Evolutionary conservation across 2,329 filamentous ascomycete genomes (phyloP).

Genomic region (Allantophomopsis lycopodina): DNA sequence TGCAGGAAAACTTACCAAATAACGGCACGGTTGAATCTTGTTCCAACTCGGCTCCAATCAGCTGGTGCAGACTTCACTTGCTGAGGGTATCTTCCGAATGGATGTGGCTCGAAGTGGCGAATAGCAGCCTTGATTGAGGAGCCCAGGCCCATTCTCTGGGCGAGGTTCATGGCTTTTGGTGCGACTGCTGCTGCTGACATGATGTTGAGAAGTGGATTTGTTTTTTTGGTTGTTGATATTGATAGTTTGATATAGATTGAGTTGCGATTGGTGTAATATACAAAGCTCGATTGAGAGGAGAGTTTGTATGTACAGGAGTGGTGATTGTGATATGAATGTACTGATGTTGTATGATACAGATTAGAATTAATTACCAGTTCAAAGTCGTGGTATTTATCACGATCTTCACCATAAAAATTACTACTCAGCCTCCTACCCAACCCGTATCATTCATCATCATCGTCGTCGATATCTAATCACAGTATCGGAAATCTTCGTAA

Average conservation of each 20-base stretch:
- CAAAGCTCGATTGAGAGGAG: too few relatives aligned
- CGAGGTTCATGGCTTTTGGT: slow-evolving; percentile 3
- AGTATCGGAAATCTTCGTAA: too few relatives aligned
- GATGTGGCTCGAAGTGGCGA: slow-evolving; percentile 8
- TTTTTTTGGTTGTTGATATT: neutral
- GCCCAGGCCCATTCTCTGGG: slow-evolving; percentile 3
- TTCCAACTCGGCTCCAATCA: slow-evolving; percentile 8
- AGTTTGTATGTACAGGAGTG: too few relatives aligned
- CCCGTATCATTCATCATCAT: too few relatives aligned
- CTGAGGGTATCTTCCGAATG: slow-evolving; percentile 8
- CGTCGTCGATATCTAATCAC: too few relatives aligned
- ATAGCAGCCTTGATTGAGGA: slow-evolving; percentile 6
- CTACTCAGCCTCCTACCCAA: too few relatives aligned
- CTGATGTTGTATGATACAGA: too few relatives aligned
- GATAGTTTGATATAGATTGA: neutral
- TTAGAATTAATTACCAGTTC: too few relatives aligned
- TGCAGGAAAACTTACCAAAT: slow-evolving; percentile 8
- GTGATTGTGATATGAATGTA: too few relatives aligned
- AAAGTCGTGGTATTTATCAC: too few relatives aligned
- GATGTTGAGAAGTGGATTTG: neutral
- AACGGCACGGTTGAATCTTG: slow-evolving; percentile 4
- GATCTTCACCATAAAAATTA: too few relatives aligned
- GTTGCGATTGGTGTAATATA: neutral
- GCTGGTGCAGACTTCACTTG: slow-evolving; percentile 4
- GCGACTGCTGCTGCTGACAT: neutral